These are phyloP conservation scores for Pisolithus microcarpus DNA, from an alignment of 768 basidiomycete genomes.

Conservation along the genomic window DNA sequence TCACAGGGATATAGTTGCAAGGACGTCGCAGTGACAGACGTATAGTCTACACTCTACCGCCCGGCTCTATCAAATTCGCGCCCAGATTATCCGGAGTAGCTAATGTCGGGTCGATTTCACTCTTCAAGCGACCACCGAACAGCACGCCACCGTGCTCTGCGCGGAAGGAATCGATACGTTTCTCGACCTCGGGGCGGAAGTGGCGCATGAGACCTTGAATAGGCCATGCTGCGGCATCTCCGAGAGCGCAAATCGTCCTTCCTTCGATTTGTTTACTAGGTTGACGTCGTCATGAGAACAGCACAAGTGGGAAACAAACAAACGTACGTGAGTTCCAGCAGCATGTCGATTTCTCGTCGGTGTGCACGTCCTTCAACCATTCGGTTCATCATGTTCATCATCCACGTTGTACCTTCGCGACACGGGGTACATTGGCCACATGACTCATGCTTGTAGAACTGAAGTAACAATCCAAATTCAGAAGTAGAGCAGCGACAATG, in stretches of 20 bases:
- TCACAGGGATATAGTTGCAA: too few species aligned
- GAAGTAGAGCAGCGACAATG: background rate
- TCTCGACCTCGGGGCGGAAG: slow-evolving; percentile 93
- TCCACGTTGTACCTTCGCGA: slow-evolving; percentile 94
- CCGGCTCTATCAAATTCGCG: slow-evolving; percentile 35
- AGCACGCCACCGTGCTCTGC: slow-evolving; percentile 72
- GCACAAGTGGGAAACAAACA: background rate
- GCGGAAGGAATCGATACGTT: slow-evolving; percentile 74
- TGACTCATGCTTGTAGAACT: slow-evolving; percentile 99
- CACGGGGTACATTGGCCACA: slow-evolving; percentile 97
- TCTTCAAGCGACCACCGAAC: slow-evolving; percentile 77
- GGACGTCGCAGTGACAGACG: too few species aligned
- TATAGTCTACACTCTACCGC: slow-evolving; percentile 23
- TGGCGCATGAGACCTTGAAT: slow-evolving; percentile 97
- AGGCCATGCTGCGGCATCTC: slow-evolving; percentile 97
- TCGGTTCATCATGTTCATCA: slow-evolving; percentile 99
- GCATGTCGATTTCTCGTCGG: slow-evolving; percentile 94
- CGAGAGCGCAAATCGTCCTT: slow-evolving; percentile 93
- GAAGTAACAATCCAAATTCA: background rate
- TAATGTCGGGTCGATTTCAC: slow-evolving; percentile 58
- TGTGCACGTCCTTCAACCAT: slow-evolving; percentile 90
- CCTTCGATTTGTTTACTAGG: slow-evolving; percentile 91
- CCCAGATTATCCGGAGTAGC: slow-evolving; percentile 75
- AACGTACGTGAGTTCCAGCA: slow-evolving; percentile 84
- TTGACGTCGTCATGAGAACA: background rate